Conservation (phyloP, 2,329 filamentous ascomycete genomes). For the Claviceps cyperi region DNA sequence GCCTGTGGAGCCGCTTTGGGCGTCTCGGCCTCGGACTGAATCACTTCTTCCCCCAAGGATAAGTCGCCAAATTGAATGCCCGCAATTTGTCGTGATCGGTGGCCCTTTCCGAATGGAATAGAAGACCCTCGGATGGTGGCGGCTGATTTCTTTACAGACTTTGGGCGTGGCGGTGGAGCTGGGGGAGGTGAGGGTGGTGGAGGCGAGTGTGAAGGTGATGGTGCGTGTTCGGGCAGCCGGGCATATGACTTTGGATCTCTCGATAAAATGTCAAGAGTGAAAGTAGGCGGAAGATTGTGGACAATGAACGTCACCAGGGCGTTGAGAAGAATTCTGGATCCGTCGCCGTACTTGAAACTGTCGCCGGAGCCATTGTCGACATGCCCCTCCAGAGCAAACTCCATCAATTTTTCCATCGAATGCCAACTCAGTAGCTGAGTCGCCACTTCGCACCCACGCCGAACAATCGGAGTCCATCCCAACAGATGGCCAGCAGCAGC, state of each 20-base stretch:
- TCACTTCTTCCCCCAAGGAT: slow-evolving; percentile 20
- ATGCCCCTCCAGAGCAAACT: slow-evolving; percentile 36
- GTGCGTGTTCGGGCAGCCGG: slow-evolving; percentile 22
- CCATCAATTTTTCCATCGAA: slow-evolving; percentile 44
- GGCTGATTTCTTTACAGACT: slow-evolving; percentile 6
- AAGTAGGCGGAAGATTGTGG: slow-evolving; percentile 43
- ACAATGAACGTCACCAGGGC: slow-evolving; percentile 44
- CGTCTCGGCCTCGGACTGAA: slow-evolving; percentile 16
- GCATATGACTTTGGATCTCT: slow-evolving; percentile 21
- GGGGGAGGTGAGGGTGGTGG: slow-evolving; percentile 2
- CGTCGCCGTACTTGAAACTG: slow-evolving; percentile 36
- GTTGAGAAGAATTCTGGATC: slow-evolving; percentile 38
- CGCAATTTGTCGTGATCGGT: slow-evolving; percentile 38
- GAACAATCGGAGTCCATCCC: slow-evolving; percentile 37
- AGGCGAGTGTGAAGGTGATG: slow-evolving; percentile 7
- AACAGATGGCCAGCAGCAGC: slow-evolving; percentile 48
- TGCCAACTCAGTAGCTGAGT: slow-evolving; percentile 45
- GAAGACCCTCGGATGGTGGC: slow-evolving; percentile 22
- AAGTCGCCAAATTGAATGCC: slow-evolving; percentile 61
- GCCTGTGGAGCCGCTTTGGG: slow-evolving; percentile 14
- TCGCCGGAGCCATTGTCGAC: slow-evolving; percentile 24
- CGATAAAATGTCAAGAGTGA: slow-evolving; percentile 38
- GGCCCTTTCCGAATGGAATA: slow-evolving; percentile 21
- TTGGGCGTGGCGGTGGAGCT: slow-evolving; percentile 6
- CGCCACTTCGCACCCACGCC: slow-evolving; percentile 45